These are phyloP conservation scores for Thermothielavioides terrestris DNA, from an alignment of 495 filamentous ascomycete species.

Conservation along the genomic window DNA sequence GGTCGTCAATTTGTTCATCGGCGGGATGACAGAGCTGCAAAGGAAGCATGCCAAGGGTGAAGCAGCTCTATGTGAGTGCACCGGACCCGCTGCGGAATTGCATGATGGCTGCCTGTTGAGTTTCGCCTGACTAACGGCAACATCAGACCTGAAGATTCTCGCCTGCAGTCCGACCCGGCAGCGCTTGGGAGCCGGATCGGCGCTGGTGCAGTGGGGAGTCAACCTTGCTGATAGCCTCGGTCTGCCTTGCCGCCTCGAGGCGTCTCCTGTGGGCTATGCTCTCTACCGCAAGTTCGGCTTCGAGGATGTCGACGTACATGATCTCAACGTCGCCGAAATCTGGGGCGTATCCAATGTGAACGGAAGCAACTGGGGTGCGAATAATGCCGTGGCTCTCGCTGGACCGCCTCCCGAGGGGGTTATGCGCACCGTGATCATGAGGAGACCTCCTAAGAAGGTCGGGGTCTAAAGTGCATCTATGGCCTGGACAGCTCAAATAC, in stretches of 20 bases:
- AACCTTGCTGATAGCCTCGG: constrained; percentile 21
- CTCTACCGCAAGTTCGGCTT: constrained; percentile 22
- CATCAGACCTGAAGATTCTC: constrained; percentile 21
- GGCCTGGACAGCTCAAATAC: neutral
- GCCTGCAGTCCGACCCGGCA: constrained; percentile 15
- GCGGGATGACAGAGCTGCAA: constrained; percentile 11
- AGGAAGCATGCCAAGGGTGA: constrained; percentile 17
- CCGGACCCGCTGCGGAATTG: neutral
- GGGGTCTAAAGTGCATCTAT: neutral
- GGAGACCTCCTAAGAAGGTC: constrained; percentile 6
- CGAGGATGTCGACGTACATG: constrained; percentile 16
- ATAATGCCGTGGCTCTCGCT: constrained; percentile 13
- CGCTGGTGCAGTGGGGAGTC: constrained; percentile 18
- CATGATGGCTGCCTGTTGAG: too few relatives aligned
- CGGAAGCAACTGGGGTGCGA: constrained; percentile 20
- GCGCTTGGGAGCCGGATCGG: constrained; percentile 22
- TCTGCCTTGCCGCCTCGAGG: neutral
- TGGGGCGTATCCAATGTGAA: constrained; percentile 13
- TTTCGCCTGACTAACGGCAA: too few relatives aligned
- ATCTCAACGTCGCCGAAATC: constrained; percentile 16
- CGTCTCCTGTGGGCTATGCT: constrained; percentile 16
- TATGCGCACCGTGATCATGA: constrained; percentile 23
- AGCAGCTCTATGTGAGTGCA: constrained; percentile 17
- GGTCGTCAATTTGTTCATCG: constrained; percentile 20
- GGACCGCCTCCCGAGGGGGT: constrained; percentile 16